Evolutionary conservation across 148 eudicot genomes (phyloP), one percentile per base, ranked within the genome.

Genomic region (Selenicereus undatus): DNA sequence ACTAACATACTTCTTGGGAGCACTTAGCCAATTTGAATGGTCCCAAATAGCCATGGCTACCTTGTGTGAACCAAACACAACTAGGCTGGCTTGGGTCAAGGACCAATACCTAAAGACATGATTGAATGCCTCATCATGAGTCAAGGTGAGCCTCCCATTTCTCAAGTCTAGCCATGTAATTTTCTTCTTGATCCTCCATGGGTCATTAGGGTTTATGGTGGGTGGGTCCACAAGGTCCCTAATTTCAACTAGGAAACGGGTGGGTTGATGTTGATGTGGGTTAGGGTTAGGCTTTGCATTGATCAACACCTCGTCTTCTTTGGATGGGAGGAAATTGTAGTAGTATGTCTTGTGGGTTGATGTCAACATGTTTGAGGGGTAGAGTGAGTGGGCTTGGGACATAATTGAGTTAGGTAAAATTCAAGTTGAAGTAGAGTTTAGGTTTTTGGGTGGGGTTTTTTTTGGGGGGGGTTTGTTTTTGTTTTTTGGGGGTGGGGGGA

Each of bases 41-140:
- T 74, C 76, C 76, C 58, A 48, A 22, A 74, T 74, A 9, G n/a
- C 26, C 60, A 74, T 17, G 32, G 24, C 11, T 36, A 48, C 11
- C 48, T 48, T 74, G 21, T 48, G 56, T 17, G 60, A 24, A 21
- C 76, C 60, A 74, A 13, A 48, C 20, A 48, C 60, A 50, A 13
- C 60, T 13, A 45, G 12, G 76, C 22, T 74, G 45, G 76, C 36
- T 9, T 12, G 26, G 17, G 21, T 14, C 56, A 74, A 26, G 21
- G 76, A 24, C 76, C 76, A 74, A 74, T 74, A 74, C 58, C 76
- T 74, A 45, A 74, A 74, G 21, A 74, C 60, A 74, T 74, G 76
- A 58, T 74, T 32, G 48, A 74, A 74, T 11, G 27, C 35, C 36
- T 74, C 76, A n/a, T 74, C 26, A 74, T 45, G 60, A 4, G 60